Percentiles rank a stretch among this genome's conserved stretches.
phyloP scores from a whole-genome alignment of 1,139 yeast species.

The Zygosaccharomyces pseudobailii region DNA sequence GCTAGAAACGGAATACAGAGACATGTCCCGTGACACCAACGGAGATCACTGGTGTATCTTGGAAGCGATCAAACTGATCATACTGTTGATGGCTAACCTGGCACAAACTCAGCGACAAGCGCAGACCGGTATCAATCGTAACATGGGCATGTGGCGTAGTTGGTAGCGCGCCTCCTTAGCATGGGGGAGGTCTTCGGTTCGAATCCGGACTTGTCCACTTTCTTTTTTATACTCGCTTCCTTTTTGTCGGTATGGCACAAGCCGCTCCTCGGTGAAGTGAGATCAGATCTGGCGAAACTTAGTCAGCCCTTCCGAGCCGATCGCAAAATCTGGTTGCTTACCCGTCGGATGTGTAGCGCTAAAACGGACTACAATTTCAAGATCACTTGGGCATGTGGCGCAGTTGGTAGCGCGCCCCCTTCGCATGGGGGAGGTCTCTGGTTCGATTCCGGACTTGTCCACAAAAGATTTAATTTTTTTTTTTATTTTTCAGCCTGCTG shows the following conservation, averaged over 20 bases:
- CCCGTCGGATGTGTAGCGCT: neutral
- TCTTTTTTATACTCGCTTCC: no score
- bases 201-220: constrained; percentile 5
- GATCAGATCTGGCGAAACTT: no score
- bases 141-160: constrained; percentile 5
- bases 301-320: neutral
- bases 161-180: constrained; percentile 7
- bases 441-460: constrained; percentile 86
- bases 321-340: neutral
- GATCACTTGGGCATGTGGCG: constrained; percentile 66
- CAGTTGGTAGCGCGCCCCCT: constrained; percentile 47
- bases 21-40: no score
- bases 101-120: neutral
- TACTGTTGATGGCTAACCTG: no score
- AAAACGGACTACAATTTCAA: neutral
- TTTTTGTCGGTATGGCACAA: neutral
- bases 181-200: constrained; percentile 7
- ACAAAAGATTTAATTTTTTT: constrained; percentile 31
- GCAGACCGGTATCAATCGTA: no score
- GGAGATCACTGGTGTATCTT: no score
- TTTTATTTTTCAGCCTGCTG: neutral
- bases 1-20: no score
- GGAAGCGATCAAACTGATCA: no score
- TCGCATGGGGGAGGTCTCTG: constrained; percentile 74
- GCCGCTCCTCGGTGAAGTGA: no score